Percentiles rank a stretch among this genome's conserved stretches.
Conservation (phyloP, 805 yeast species). For the Saccharomyces jurei region DNA sequence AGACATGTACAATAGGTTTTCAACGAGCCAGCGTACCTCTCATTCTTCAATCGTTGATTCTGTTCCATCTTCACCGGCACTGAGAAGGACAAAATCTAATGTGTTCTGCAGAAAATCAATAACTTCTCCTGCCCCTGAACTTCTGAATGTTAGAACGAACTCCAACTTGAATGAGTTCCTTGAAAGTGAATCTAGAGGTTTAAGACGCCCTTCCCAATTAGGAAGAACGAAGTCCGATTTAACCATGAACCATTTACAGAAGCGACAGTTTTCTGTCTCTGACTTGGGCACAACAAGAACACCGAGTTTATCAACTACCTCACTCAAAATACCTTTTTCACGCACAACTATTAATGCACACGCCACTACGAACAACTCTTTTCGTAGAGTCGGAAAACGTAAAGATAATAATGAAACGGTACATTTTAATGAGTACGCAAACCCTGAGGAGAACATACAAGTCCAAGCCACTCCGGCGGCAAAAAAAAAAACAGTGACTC, state of each 20-base stretch:
- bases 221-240: slow-evolving; percentile 25
- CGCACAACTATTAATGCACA: background rate
- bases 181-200: slow-evolving; percentile 12
- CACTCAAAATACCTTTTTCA: background rate
- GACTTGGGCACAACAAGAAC: slow-evolving; percentile 6
- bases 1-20: background rate
- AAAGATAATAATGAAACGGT: slow-evolving; percentile 3
- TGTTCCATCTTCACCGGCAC: slow-evolving; percentile 8
- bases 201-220: slow-evolving; percentile 13
- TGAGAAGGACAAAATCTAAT: slow-evolving; percentile 1
- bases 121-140: slow-evolving; percentile 3
- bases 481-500: slow-evolving; percentile 14
- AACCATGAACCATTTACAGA: slow-evolving; percentile 23
- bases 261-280: slow-evolving; percentile 23
- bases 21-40: background rate
- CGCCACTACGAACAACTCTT: slow-evolving; percentile 9
- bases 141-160: slow-evolving; percentile 12
- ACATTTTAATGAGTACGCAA: background rate
- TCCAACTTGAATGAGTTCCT: slow-evolving; percentile 24
- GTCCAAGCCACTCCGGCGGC: slow-evolving; percentile 28
- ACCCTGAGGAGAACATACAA: slow-evolving; percentile 6
- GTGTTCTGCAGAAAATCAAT: background rate
- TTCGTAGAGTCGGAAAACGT: slow-evolving; percentile 27
- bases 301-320: background rate
- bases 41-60: slow-evolving; percentile 8